Conservation (phyloP, 2,329 filamentous ascomycete genomes). For the Botryotinia globosa region DNA sequence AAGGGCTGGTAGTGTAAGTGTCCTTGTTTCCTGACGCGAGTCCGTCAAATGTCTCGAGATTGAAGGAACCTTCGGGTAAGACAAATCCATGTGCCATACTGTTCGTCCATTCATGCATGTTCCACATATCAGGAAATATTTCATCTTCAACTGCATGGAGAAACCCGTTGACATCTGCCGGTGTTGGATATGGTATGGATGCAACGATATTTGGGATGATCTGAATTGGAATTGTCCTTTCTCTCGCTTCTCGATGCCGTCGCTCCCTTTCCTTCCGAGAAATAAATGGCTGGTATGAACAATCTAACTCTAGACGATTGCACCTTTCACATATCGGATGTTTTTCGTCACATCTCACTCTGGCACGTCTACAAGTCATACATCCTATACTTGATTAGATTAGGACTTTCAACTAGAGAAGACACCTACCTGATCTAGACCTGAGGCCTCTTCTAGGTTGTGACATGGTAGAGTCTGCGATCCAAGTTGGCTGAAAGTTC, state of each 20-base stretch:
- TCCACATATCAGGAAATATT: not conserved
- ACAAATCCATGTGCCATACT: not conserved
- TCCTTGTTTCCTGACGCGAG: not conserved
- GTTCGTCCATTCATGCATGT: not conserved
- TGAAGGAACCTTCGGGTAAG: not conserved
- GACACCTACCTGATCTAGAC: not conserved
- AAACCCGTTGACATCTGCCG: not conserved
- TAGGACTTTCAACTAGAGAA: not conserved
- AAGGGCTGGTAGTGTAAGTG: not conserved
- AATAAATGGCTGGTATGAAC: not conserved
- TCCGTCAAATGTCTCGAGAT: not conserved
- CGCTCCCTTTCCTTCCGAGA: not conserved
- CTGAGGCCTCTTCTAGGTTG: not conserved
- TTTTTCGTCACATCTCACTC: constrained; percentile 13
- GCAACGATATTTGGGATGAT: not conserved
- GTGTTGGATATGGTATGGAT: not conserved
- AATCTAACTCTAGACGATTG: not conserved
- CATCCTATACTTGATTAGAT: constrained; percentile 5
- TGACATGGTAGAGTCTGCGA: not conserved
- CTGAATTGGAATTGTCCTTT: not conserved
- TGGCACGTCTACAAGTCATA: constrained; percentile 14
- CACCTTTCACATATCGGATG: constrained; percentile 14
- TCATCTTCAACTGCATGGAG: not conserved
- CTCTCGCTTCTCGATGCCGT: constrained; percentile 6
- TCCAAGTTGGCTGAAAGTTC: not conserved